These are phyloP conservation scores for Glycine tomentella DNA, from an alignment of 306 rosid genomes.

Conservation along the genomic window DNA sequence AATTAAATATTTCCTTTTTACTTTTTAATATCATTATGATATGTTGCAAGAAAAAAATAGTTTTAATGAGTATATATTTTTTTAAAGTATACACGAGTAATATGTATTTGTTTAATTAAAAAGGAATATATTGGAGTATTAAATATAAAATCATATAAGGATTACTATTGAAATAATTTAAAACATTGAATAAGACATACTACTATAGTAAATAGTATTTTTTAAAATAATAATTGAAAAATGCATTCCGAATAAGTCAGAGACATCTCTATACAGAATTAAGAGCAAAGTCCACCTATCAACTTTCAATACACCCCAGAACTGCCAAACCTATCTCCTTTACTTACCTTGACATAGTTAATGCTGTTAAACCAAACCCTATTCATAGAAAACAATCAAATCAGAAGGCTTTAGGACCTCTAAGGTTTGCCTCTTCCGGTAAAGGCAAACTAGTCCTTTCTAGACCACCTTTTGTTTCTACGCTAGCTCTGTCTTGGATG, in stretches of 20 bases:
- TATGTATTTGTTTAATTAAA: not conserved
- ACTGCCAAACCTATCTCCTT: too few relatives aligned
- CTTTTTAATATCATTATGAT: too few relatives aligned
- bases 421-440: constrained; percentile 7
- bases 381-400: not conserved
- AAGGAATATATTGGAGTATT: not conserved
- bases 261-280: not conserved
- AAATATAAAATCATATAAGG: not conserved
- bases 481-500: not conserved
- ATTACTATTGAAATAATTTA: not conserved
- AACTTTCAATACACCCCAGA: too few relatives aligned
- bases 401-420: constrained; percentile 22
- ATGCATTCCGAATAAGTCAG: not conserved
- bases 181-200: not conserved
- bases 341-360: too few relatives aligned
- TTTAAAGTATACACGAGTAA: too few relatives aligned
- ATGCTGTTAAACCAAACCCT: too few relatives aligned
- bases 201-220: not conserved
- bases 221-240: not conserved
- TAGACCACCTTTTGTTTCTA: constrained; percentile 26
- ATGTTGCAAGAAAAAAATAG: too few relatives aligned
- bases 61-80: too few relatives aligned
- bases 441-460: not conserved
- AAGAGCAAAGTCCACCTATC: constrained; percentile 35
- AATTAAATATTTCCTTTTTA: too few relatives aligned